Evolutionary conservation across 1,284 basidiomycete genomes (phyloP).

Genomic region (Albatrellus sp.): DNA sequence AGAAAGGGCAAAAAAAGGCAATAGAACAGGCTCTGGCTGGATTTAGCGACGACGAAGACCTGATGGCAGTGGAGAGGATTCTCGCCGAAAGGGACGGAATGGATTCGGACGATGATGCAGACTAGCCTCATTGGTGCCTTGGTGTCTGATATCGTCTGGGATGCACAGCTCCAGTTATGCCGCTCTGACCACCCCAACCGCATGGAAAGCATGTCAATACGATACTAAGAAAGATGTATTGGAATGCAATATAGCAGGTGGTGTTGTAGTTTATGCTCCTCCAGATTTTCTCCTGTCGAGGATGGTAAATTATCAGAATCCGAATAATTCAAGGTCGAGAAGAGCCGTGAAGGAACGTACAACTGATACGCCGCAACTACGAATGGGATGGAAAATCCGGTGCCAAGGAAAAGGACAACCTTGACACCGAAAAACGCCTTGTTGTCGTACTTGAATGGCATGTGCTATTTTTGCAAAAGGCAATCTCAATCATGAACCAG

Average conservation of each 20-base stretch:
- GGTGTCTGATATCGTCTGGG: slow-evolving; percentile 1
- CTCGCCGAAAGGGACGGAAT: slow-evolving; percentile 4
- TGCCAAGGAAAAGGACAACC: slow-evolving; percentile 35
- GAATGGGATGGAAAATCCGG: slow-evolving; percentile 60
- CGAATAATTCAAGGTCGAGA: not conserved
- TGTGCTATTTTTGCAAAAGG: slow-evolving; percentile 30
- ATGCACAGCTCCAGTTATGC: too few relatives aligned
- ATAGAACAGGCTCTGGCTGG: slow-evolving; percentile 20
- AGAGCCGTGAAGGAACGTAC: slow-evolving; percentile 28
- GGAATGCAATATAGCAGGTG: too few relatives aligned
- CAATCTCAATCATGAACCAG: not conserved
- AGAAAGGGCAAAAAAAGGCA: slow-evolving; percentile 28
- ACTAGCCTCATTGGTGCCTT: slow-evolving; percentile 1
- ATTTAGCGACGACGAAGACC: slow-evolving; percentile 16
- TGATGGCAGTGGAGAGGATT: slow-evolving; percentile 9
- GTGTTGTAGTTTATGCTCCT: not conserved
- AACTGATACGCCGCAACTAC: slow-evolving; percentile 49
- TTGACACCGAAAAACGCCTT: slow-evolving; percentile 49
- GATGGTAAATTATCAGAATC: slow-evolving; percentile 3
- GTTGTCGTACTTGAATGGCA: slow-evolving; percentile 54
- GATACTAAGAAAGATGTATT: too few relatives aligned
- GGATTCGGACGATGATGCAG: slow-evolving; percentile 5
- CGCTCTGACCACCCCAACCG: too few relatives aligned
- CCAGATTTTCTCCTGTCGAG: slow-evolving; percentile 21
- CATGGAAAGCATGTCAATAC: too few relatives aligned